These are phyloP conservation scores for Sporisorium graminicola DNA, from an alignment of 1,284 basidiomycete genomes.

Conservation along the genomic window DNA sequence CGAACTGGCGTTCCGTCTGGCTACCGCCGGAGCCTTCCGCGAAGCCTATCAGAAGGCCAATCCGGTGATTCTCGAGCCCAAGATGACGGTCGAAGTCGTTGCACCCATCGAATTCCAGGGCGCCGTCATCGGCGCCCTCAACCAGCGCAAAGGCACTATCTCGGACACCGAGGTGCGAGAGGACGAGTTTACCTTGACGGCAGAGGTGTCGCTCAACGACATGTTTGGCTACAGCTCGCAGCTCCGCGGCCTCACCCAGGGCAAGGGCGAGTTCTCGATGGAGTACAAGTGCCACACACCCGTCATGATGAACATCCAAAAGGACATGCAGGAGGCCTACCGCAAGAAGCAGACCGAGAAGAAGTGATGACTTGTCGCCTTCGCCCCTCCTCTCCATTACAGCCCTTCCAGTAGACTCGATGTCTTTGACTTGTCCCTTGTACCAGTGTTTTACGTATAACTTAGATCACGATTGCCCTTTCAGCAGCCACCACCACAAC, in stretches of 20 bases:
- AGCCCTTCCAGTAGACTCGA: background rate
- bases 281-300: slow-evolving; percentile 86
- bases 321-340: slow-evolving; percentile 78
- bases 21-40: slow-evolving; percentile 90
- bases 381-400: background rate
- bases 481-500: slow-evolving; percentile 30
- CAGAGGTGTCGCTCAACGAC: slow-evolving; percentile 95
- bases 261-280: slow-evolving; percentile 77
- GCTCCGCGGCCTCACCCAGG: slow-evolving; percentile 89
- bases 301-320: slow-evolving; percentile 89
- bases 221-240: slow-evolving; percentile 86
- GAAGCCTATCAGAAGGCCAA: slow-evolving; percentile 85
- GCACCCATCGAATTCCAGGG: slow-evolving; percentile 98
- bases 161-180: slow-evolving; percentile 96
- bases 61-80: slow-evolving; percentile 91
- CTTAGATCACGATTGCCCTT: slow-evolving; percentile 7
- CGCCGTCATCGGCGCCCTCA: slow-evolving; percentile 93
- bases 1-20: slow-evolving; percentile 93
- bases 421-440: slow-evolving; percentile 11
- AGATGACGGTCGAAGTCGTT: slow-evolving; percentile 98
- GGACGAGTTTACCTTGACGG: slow-evolving; percentile 92
- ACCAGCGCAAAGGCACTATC: slow-evolving; percentile 92
- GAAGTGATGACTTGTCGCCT: slow-evolving; percentile 31
- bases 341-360: slow-evolving; percentile 58
- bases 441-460: slow-evolving; percentile 21